Conservation (phyloP, 768 basidiomycete species). For the Mycena galericulata region DNA sequence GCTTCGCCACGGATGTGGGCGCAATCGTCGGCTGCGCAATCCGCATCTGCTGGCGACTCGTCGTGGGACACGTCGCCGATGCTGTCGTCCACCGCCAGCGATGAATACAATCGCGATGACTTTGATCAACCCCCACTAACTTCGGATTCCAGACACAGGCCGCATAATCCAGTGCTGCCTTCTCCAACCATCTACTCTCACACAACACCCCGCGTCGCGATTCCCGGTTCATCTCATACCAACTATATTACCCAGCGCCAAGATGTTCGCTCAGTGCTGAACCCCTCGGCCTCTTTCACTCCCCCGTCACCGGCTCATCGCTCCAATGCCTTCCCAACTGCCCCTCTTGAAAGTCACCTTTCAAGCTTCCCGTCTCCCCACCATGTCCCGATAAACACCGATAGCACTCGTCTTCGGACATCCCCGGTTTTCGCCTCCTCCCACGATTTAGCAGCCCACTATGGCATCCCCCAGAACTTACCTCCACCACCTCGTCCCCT, state of each 20-base stretch:
- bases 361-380: slow-evolving; percentile 61
- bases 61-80: slow-evolving; percentile 32
- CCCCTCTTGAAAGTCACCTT: slow-evolving; percentile 66
- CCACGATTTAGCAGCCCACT: slow-evolving; percentile 78
- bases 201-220: slow-evolving; percentile 57
- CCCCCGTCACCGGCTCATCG: slow-evolving; percentile 53
- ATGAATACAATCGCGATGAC: slow-evolving; percentile 43
- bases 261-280: slow-evolving; percentile 62
- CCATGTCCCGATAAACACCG: slow-evolving; percentile 70
- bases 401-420: slow-evolving; percentile 74
- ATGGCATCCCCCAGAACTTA: slow-evolving; percentile 82
- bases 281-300: slow-evolving; percentile 56
- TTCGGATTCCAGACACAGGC: slow-evolving; percentile 67
- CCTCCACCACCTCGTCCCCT: slow-evolving; percentile 76
- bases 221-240: slow-evolving; percentile 58
- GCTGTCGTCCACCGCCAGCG: slow-evolving; percentile 38
- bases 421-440: slow-evolving; percentile 71
- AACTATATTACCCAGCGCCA: slow-evolving; percentile 53
- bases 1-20: slow-evolving; percentile 23
- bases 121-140: slow-evolving; percentile 62
- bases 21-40: slow-evolving; percentile 38
- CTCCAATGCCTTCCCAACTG: slow-evolving; percentile 52
- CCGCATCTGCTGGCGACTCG: slow-evolving; percentile 12
- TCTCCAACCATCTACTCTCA: slow-evolving; percentile 37
- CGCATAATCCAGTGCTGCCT: slow-evolving; percentile 59